Conservation (phyloP, 164 flowering plant genomes). For the Chimonanthus salicifolius region DNA sequence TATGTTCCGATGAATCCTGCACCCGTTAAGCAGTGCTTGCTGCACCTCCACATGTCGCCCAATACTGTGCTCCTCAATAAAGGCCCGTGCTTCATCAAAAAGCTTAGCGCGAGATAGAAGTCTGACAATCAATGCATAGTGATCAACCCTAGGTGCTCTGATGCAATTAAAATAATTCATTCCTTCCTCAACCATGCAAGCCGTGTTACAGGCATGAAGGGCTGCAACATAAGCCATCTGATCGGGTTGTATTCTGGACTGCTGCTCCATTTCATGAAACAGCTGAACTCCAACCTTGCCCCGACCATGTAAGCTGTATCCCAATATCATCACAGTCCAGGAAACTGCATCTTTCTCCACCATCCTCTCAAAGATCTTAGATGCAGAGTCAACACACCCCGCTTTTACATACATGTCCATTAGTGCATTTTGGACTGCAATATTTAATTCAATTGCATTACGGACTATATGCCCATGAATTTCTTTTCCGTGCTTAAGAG, state of each 20-base stretch:
- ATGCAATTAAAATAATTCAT: constrained; percentile 40
- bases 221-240: constrained; percentile 34
- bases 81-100: constrained; percentile 42
- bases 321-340: constrained; percentile 69
- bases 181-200: constrained; percentile 53
- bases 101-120: constrained; percentile 50
- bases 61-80: constrained; percentile 32
- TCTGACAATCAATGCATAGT: constrained; percentile 45
- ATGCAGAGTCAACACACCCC: constrained; percentile 45
- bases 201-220: constrained; percentile 52
- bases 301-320: constrained; percentile 61
- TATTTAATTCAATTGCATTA: constrained; percentile 26
- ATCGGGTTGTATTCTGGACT: constrained; percentile 24
- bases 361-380: constrained; percentile 40
- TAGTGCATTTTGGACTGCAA: constrained; percentile 44
- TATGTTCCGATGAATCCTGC: constrained; percentile 37
- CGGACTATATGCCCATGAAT: constrained; percentile 52
- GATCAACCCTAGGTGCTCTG: constrained; percentile 33
- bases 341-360: constrained; percentile 42
- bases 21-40: constrained; percentile 53
- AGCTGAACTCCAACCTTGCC: constrained; percentile 45
- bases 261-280: constrained; percentile 38
- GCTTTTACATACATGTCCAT: constrained; percentile 74
- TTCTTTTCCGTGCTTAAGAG: constrained; percentile 58
- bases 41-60: constrained; percentile 34